Percentiles rank a stretch among this genome's conserved stretches.
Conservation (phyloP, 768 basidiomycete genomes). For the Mycena rebaudengoi region DNA sequence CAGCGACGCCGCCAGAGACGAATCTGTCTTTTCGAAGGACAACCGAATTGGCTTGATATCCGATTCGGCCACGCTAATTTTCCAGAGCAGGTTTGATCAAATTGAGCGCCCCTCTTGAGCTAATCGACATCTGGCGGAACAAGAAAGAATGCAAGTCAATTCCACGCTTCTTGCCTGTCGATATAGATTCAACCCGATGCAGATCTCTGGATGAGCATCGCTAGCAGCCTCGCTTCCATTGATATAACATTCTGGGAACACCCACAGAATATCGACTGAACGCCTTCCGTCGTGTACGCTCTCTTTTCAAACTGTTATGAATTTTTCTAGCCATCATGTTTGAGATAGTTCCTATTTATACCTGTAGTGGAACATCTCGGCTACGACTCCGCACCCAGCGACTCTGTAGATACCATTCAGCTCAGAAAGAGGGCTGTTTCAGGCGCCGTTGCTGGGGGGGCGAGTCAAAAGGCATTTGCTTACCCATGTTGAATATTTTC, state of each 20-base stretch:
- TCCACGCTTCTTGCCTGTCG: background rate
- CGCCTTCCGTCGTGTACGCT: conserved; percentile 63
- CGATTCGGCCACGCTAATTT: conserved; percentile 82
- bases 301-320: background rate
- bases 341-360: conserved; percentile 63
- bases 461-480: conserved; percentile 24
- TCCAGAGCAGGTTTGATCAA: conserved; percentile 81
- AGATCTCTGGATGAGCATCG: conserved; percentile 84
- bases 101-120: conserved; percentile 77
- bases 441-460: conserved; percentile 49
- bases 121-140: conserved; percentile 71
- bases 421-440: conserved; percentile 79
- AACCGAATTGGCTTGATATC: conserved; percentile 91
- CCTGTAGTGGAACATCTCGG: conserved; percentile 85
- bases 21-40: conserved; percentile 75
- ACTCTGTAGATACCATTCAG: conserved; percentile 72
- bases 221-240: conserved; percentile 61
- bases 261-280: conserved; percentile 59
- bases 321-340: background rate
- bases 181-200: conserved; percentile 5
- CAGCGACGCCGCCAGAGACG: conserved; percentile 72
- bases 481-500: background rate
- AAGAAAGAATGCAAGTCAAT: conserved; percentile 77
- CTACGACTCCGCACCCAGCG: conserved; percentile 72
- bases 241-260: conserved; percentile 86